Conservation (phyloP, 495 filamentous ascomycete genomes). For the Symbiotaphrina buchneri region DNA sequence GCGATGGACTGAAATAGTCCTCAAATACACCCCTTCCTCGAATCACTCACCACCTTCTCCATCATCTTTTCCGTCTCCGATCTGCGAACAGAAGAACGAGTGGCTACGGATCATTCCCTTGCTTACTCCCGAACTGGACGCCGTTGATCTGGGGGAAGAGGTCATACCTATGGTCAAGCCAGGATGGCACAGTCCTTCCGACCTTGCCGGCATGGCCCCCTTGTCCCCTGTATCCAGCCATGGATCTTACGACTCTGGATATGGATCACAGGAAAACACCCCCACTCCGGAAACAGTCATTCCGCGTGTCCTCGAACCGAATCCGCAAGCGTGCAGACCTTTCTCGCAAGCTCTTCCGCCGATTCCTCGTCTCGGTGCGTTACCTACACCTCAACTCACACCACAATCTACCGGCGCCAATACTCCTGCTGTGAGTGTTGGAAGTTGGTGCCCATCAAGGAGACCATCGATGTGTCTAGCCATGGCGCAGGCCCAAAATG, state of each 20-base stretch:
- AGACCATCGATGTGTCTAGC: slow-evolving; percentile 54
- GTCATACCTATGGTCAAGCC: background rate
- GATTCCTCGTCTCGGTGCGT: slow-evolving; percentile 35
- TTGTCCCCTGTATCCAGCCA: slow-evolving; percentile 11
- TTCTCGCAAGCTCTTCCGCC: slow-evolving; percentile 20
- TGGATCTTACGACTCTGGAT: slow-evolving; percentile 11
- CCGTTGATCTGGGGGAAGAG: slow-evolving; percentile 1
- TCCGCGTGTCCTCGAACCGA: slow-evolving; percentile 38
- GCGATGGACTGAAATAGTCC: slow-evolving; percentile 77
- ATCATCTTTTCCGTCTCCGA: background rate
- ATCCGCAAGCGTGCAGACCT: slow-evolving; percentile 13
- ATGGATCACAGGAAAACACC: slow-evolving; percentile 18
- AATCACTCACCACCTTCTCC: no score
- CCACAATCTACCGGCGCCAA: slow-evolving; percentile 48
- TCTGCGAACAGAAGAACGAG: slow-evolving; percentile 10
- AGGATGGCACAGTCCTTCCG: slow-evolving; percentile 5
- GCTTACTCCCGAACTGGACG: slow-evolving; percentile 55
- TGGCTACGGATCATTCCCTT: slow-evolving; percentile 62
- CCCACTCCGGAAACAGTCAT: slow-evolving; percentile 20
- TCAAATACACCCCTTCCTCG: slow-evolving; percentile 54
- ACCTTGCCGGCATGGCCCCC: slow-evolving; percentile 8
- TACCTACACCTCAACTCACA: slow-evolving; percentile 63
- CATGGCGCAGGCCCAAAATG: slow-evolving; percentile 52
- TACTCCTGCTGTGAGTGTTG: slow-evolving; percentile 83
- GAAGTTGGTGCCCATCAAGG: slow-evolving; percentile 17